These are phyloP conservation scores for Pisolithus marmoratus DNA, from an alignment of 768 basidiomycete species.

Conservation along the genomic window DNA sequence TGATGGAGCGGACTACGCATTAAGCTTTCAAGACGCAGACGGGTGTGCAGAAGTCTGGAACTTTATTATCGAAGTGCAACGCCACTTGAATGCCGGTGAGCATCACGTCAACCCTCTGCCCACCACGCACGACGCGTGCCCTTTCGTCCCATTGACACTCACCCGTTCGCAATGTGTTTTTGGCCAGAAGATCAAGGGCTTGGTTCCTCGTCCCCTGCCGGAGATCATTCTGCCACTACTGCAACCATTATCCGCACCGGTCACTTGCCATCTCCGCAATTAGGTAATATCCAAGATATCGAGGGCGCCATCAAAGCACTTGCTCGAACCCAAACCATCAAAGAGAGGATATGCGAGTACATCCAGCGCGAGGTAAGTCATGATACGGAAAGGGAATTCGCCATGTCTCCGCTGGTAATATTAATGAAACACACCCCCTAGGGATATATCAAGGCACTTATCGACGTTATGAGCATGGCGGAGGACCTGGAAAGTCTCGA, in stretches of 20 bases:
- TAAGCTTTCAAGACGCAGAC: slow-evolving; percentile 94
- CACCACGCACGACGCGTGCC: slow-evolving; percentile 3
- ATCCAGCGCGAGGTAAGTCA: slow-evolving; percentile 75
- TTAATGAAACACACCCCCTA: slow-evolving; percentile 27
- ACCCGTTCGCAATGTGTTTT: slow-evolving; percentile 8
- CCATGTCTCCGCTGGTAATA: slow-evolving; percentile 1
- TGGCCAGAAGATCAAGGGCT: slow-evolving; percentile 40
- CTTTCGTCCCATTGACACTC: slow-evolving; percentile 10
- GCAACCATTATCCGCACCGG: slow-evolving; percentile 64
- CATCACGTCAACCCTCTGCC: slow-evolving; percentile 19
- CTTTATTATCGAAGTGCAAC: slow-evolving; percentile 89
- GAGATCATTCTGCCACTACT: slow-evolving; percentile 55
- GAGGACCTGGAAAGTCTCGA: slow-evolving; percentile 91
- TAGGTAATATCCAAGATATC: slow-evolving; percentile 75
- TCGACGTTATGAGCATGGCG: slow-evolving; percentile 79
- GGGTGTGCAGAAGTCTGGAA: slow-evolving; percentile 97
- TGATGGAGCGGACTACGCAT: slow-evolving; percentile 88
- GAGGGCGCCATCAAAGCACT: slow-evolving; percentile 74
- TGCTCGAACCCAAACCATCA: slow-evolving; percentile 62
- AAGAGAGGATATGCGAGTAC: slow-evolving; percentile 86
- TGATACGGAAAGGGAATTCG: not conserved
- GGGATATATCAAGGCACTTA: slow-evolving; percentile 85
- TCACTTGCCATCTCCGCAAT: slow-evolving; percentile 67
- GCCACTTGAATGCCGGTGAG: slow-evolving; percentile 68
- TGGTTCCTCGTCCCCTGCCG: slow-evolving; percentile 59